phyloP scores from a whole-genome alignment of 1,284 basidiomycete genomes.

The Ustilago hordei region DNA sequence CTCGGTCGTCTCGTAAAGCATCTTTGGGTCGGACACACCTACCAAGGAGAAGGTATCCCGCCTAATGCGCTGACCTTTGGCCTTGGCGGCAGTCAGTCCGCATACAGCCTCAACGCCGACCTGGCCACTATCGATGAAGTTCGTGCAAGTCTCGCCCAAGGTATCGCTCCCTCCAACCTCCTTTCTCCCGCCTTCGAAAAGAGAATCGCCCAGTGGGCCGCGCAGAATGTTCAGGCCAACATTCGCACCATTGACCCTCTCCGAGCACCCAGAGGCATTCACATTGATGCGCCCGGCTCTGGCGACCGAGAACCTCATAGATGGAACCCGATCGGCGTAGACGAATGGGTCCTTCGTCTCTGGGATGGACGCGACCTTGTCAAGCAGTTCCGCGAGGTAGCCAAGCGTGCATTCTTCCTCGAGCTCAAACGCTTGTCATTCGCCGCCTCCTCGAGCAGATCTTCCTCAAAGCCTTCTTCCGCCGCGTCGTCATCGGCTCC shows the following conservation, averaged over 20 bases:
- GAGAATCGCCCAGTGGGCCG: conserved; percentile 49
- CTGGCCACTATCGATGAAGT: conserved; percentile 46
- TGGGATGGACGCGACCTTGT: conserved; percentile 54
- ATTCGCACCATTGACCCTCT: conserved; percentile 44
- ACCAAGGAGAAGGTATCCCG: conserved; percentile 44
- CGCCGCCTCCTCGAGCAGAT: conserved; percentile 15
- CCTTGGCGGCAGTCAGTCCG: conserved; percentile 36
- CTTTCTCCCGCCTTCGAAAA: conserved; percentile 51
- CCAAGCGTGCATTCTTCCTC: conserved; percentile 48
- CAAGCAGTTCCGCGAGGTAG: conserved; percentile 46
- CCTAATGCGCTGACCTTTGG: conserved; percentile 43
- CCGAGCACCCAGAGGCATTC: conserved; percentile 46
- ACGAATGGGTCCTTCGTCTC: conserved; percentile 55
- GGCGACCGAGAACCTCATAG: conserved; percentile 41
- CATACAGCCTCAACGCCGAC: conserved; percentile 48
- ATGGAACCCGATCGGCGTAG: conserved; percentile 53
- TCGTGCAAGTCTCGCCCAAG: conserved; percentile 32
- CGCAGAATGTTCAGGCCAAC: conserved; percentile 52
- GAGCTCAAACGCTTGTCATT: conserved; percentile 50
- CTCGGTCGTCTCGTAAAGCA: conserved; percentile 53
- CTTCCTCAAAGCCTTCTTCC: conserved; percentile 26
- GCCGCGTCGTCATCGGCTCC: conserved; percentile 16
- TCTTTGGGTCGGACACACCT: conserved; percentile 56
- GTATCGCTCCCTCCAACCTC: conserved; percentile 39
- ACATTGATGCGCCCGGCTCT: conserved; percentile 50